These are phyloP conservation scores for Sambucus nigra DNA, from an alignment of 129 eudicot species.

Conservation along the genomic window DNA sequence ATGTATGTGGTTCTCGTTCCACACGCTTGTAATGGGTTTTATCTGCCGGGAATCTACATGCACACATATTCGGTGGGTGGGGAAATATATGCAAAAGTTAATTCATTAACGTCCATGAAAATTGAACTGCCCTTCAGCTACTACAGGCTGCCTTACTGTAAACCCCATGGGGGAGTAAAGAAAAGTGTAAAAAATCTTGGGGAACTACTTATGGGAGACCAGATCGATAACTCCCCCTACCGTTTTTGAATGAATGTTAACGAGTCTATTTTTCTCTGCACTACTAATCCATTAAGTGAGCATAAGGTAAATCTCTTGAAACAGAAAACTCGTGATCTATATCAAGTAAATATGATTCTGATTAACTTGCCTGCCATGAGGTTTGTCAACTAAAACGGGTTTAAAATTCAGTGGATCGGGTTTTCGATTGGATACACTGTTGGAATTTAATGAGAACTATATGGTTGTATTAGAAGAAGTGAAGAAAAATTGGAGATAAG, in stretches of 20 bases:
- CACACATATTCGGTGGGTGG: slow-evolving; percentile 56
- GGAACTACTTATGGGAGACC: slow-evolving; percentile 82
- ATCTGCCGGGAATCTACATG: slow-evolving; percentile 83
- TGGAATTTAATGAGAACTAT: no score
- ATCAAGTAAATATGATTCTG: slow-evolving; percentile 69
- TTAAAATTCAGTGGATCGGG: slow-evolving; percentile 67
- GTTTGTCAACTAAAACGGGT: slow-evolving; percentile 45
- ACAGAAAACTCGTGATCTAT: slow-evolving; percentile 67
- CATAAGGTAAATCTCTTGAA: slow-evolving; percentile 65
- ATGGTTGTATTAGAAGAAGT: no score
- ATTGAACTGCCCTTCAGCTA: slow-evolving; percentile 80
- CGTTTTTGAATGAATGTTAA: slow-evolving; percentile 63
- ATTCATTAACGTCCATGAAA: slow-evolving; percentile 66
- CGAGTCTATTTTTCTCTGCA: slow-evolving; percentile 66
- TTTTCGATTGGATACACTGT: slow-evolving; percentile 63
- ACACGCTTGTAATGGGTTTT: slow-evolving; percentile 48
- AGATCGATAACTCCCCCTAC: slow-evolving; percentile 74
- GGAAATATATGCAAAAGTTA: slow-evolving; percentile 55
- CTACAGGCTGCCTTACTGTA: slow-evolving; percentile 71
- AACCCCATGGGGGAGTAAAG: slow-evolving; percentile 52
- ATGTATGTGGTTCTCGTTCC: slow-evolving; percentile 20
- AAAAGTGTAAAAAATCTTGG: slow-evolving; percentile 81
- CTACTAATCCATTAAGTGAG: slow-evolving; percentile 41
- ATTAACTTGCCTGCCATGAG: slow-evolving; percentile 63
- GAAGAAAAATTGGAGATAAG: no score